Evolutionary conservation across 2,329 filamentous ascomycete species (phyloP), one percentile per base, ranked within the genome.

Genomic region (Aspergillus texensis): DNA sequence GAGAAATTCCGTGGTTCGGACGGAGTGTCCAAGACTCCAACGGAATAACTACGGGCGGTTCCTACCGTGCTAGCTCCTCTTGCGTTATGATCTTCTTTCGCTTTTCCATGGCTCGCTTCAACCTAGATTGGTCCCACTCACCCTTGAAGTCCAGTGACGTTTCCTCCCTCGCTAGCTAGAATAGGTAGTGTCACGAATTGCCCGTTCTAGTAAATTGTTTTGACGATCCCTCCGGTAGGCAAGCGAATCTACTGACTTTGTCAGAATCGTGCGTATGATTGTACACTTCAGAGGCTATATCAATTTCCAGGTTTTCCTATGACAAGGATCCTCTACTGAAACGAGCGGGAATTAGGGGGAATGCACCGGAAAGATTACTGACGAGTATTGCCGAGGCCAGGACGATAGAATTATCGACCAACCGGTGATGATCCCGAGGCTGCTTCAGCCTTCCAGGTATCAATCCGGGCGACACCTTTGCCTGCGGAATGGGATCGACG

Each of bases 31-130:
- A 14, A 36, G 32, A 34, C 32, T 12, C 34, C 16, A 41, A 59
- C 28, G 57, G 57, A 52, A 34, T 53, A 34, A 34, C 50, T 53
- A 24, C 50, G 50, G 50, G 50, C 57, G 57, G 57, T 36, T 59
- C 57, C 43, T 59, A 46, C 57, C 57, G 46, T 34, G 19, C 32
- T 48, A 48, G 21, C 45, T 48, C 5, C 11, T 48, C 45, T 26
- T 48, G 45, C 11, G 3, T 16, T 26, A 48, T 48, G 45, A 53
- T 32, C 30, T 53, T 32, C 26, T 32, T 53, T 32, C 14, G 12
- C 50, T 32, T 53, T 53, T 21, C 50, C 50, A 53, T 53, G 50
- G 50, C 19, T 53, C 50, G 10, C 26, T 28, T 53, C 30, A 53
- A 53, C 50, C 50, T 53, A 53, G 30, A 53, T 50, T 50, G 24